Percentiles rank a stretch among this genome's conserved stretches.
phyloP scores from a whole-genome alignment of 2,329 filamentous ascomycete genomes.

The Fusarium euwallaceae region DNA sequence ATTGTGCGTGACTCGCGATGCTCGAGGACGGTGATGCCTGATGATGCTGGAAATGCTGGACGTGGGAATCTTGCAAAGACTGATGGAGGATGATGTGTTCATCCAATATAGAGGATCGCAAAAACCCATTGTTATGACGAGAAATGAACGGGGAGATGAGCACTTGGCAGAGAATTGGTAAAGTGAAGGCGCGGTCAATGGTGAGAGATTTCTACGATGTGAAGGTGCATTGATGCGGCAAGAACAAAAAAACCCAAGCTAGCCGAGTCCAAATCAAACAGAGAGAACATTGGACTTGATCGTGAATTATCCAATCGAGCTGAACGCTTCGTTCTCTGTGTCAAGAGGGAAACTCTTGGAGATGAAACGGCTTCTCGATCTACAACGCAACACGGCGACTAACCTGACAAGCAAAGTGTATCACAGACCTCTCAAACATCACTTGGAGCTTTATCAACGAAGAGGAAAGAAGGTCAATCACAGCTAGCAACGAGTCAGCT shows the following conservation, averaged over 20 bases:
- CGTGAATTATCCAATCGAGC: background rate
- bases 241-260: too few species aligned
- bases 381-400: background rate
- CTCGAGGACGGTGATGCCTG: background rate
- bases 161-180: too few species aligned
- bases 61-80: background rate
- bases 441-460: background rate
- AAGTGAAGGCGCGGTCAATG: too few species aligned
- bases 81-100: background rate
- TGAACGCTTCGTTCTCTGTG: conserved; percentile 51
- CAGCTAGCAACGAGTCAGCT: background rate
- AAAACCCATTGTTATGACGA: too few species aligned
- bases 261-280: too few species aligned
- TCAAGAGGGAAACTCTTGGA: conserved; percentile 60
- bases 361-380: conserved; percentile 49
- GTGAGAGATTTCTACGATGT: too few species aligned
- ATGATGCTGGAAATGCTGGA: background rate
- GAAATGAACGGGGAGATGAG: too few species aligned
- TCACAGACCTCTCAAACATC: background rate
- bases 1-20: background rate
- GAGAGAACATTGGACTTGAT: too few species aligned
- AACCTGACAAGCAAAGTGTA: background rate
- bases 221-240: too few species aligned
- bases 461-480: too few species aligned
- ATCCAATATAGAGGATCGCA: too few species aligned